Evolutionary conservation across 176 grass and related monocot species (phyloP).

Genomic region (Oryza coarctata): DNA sequence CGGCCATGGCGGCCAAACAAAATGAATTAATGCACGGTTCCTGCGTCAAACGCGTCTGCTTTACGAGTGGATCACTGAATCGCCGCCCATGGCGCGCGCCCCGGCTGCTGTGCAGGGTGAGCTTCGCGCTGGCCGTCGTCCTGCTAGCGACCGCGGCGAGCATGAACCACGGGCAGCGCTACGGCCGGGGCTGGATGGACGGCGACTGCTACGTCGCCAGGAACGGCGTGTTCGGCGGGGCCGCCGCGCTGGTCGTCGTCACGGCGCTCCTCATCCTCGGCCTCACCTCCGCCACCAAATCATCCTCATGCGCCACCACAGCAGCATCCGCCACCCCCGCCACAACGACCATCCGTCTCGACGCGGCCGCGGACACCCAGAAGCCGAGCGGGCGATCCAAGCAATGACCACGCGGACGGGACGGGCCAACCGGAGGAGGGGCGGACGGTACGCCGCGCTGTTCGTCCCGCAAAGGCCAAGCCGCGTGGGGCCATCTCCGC

Average conservation of each 20-base stretch:
- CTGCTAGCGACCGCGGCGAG: constrained; percentile 64
- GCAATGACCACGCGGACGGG: constrained; percentile 31
- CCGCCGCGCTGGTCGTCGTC: constrained; percentile 42
- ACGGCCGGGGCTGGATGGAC: constrained; percentile 90
- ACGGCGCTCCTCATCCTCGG: constrained; percentile 48
- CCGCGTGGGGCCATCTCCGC: constrained; percentile 26
- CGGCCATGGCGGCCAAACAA: neutral
- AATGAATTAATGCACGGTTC: neutral
- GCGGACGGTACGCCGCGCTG: constrained; percentile 11
- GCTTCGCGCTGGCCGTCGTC: constrained; percentile 53
- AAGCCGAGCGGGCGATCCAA: constrained; percentile 30
- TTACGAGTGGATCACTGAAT: neutral
- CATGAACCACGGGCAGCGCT: constrained; percentile 84
- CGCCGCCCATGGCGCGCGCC: neutral
- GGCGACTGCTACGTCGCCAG: constrained; percentile 81
- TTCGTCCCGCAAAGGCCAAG: constrained; percentile 24
- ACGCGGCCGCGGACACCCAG: constrained; percentile 11
- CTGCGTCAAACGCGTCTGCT: neutral
- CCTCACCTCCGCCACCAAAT: constrained; percentile 34
- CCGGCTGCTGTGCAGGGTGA: constrained; percentile 41
- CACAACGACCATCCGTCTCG: neutral
- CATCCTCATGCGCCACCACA: neutral
- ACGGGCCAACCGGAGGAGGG: constrained; percentile 30
- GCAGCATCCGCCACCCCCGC: neutral
- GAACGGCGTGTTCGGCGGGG: constrained; percentile 63